phyloP scores from a whole-genome alignment of 192 early-diverging fungal species.

The Spizellomyces sp. region DNA sequence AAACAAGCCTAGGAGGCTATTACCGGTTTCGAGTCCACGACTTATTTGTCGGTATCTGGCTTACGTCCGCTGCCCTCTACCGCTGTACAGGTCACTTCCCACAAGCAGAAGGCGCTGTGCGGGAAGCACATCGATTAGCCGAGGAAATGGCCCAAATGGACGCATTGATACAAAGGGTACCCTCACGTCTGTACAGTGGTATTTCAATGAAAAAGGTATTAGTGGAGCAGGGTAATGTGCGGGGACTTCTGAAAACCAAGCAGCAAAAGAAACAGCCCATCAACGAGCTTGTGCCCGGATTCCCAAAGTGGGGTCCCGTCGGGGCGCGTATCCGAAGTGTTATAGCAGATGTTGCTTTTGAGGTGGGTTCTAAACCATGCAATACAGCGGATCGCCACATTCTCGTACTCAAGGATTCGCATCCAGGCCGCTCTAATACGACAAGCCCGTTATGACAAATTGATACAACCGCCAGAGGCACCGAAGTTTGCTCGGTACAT shows the following conservation, averaged over 20 bases:
- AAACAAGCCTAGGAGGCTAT: background rate
- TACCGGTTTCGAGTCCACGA: conserved; percentile 46
- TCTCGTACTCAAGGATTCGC: background rate
- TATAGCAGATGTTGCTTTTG: conserved; percentile 54
- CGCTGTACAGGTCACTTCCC: conserved; percentile 38
- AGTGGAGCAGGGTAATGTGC: conserved; percentile 16
- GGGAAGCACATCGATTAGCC: conserved; percentile 49
- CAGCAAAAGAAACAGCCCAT: conserved; percentile 6
- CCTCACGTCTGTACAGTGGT: conserved; percentile 15
- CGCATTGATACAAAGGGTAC: conserved; percentile 6
- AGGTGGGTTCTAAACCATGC: conserved; percentile 36
- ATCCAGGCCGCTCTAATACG: conserved; percentile 27
- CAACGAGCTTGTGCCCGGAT: background rate
- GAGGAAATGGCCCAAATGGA: conserved; percentile 39
- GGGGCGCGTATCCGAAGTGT: conserved; percentile 41
- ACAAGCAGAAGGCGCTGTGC: conserved; percentile 39
- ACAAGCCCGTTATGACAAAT: conserved; percentile 4
- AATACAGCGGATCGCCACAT: background rate
- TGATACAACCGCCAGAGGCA: conserved; percentile 17
- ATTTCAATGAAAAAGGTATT: conserved; percentile 18
- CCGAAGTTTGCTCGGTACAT: conserved; percentile 32
- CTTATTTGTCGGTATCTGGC: conserved; percentile 51
- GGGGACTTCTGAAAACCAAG: background rate
- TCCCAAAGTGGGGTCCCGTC: conserved; percentile 37
- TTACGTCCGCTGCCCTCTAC: conserved; percentile 45